Evolutionary conservation across 2,329 filamentous ascomycete species (phyloP).

Genomic region (Alternaria tenuissima): DNA sequence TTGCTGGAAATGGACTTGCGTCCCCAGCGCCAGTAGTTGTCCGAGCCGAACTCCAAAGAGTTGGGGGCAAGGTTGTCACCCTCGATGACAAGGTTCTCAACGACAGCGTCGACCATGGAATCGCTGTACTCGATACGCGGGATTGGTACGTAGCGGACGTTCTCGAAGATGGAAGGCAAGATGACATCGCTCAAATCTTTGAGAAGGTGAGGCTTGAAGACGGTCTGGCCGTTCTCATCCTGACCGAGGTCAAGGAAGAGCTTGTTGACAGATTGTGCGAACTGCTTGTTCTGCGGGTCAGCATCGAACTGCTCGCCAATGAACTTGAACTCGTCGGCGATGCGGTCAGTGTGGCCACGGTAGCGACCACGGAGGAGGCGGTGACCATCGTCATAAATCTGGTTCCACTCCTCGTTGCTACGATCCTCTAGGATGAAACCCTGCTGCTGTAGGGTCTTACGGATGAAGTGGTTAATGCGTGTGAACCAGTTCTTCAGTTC

Average conservation of each 20-base stretch:
- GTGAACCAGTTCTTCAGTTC: constrained; percentile 93
- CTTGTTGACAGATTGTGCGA: constrained; percentile 78
- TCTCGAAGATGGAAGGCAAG: constrained; percentile 81
- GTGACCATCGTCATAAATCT: constrained; percentile 82
- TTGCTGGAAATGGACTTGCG: constrained; percentile 85
- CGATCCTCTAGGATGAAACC: constrained; percentile 87
- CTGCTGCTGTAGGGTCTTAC: constrained; percentile 84
- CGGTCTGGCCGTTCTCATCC: constrained; percentile 81
- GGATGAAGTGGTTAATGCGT: constrained; percentile 77
- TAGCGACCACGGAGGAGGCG: constrained; percentile 91
- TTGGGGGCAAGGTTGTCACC: constrained; percentile 98
- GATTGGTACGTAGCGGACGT: constrained; percentile 86
- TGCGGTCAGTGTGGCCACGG: constrained; percentile 80
- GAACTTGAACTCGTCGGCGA: constrained; percentile 91
- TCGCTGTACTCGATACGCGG: constrained; percentile 95
- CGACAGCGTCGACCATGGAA: constrained; percentile 80
- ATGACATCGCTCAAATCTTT: constrained; percentile 91
- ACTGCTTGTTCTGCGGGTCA: constrained; percentile 85
- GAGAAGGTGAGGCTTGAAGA: constrained; percentile 91
- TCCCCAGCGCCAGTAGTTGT: constrained; percentile 95
- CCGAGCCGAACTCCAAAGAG: constrained; percentile 82
- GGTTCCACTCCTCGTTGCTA: constrained; percentile 82
- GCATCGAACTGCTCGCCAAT: constrained; percentile 86
- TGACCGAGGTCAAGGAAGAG: constrained; percentile 91
- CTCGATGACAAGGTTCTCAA: constrained; percentile 95